phyloP scores from a whole-genome alignment of 2,329 filamentous ascomycete genomes.

The Botrytis fragariae region DNA sequence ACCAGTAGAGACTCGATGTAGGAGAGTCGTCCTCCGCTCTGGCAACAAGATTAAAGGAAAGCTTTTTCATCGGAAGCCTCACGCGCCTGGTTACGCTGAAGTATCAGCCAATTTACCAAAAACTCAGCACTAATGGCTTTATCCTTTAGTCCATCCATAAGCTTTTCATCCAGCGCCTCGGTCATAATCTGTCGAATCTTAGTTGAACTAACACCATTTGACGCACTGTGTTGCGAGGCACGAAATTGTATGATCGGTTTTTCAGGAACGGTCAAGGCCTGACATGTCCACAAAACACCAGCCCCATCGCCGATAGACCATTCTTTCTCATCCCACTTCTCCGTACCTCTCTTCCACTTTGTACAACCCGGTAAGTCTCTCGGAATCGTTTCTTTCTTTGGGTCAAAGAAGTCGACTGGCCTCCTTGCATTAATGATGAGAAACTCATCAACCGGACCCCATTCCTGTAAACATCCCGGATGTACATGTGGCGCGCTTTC shows the following conservation, averaged over 20 bases:
- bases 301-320: background rate
- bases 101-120: background rate
- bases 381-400: background rate
- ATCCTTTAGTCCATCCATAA: background rate
- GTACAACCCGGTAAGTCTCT: background rate
- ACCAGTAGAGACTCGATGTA: too few relatives aligned
- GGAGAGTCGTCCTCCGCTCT: too few relatives aligned
- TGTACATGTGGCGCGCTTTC: background rate
- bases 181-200: slow-evolving; percentile 10
- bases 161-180: background rate
- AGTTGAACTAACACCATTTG: slow-evolving; percentile 6
- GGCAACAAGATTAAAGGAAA: background rate
- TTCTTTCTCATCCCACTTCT: background rate
- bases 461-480: background rate
- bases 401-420: background rate
- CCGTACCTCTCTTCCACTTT: background rate
- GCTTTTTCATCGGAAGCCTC: background rate
- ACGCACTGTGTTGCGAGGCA: background rate
- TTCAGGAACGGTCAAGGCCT: background rate
- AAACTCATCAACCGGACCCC: background rate
- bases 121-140: background rate
- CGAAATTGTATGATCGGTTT: background rate
- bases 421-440: background rate
- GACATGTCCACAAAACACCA: background rate
- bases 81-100: background rate